A percentile compares a stretch with the other conserved stretches of the same genome.
phyloP scores from a whole-genome alignment of 2,329 filamentous ascomycete species.

The Penicillium sp. region DNA sequence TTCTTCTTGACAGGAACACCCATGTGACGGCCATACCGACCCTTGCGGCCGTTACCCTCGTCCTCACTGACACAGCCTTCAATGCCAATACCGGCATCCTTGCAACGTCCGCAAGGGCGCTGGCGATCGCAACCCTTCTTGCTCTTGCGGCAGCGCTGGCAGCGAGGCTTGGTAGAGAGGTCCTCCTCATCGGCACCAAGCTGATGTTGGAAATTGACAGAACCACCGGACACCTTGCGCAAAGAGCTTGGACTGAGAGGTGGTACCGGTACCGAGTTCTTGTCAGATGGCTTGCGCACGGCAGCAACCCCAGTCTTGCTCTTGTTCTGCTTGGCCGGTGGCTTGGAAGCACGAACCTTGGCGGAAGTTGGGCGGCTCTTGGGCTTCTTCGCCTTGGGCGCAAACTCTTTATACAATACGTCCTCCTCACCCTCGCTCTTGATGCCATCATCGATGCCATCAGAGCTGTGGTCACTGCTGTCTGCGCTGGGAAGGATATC shows the following conservation, averaged over 20 bases:
- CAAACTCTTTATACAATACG: slow-evolving; percentile 37
- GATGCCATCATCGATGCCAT: slow-evolving; percentile 59
- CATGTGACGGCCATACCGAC: slow-evolving; percentile 77
- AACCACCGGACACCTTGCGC: slow-evolving; percentile 59
- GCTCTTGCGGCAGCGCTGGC: slow-evolving; percentile 97
- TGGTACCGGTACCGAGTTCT: slow-evolving; percentile 28
- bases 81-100: slow-evolving; percentile 88
- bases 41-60: slow-evolving; percentile 95
- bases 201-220: slow-evolving; percentile 63
- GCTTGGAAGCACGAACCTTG: slow-evolving; percentile 35
- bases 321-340: slow-evolving; percentile 33
- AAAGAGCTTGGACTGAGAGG: slow-evolving; percentile 50
- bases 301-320: slow-evolving; percentile 37
- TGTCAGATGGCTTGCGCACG: slow-evolving; percentile 44
- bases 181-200: slow-evolving; percentile 78
- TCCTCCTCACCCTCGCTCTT: slow-evolving; percentile 56
- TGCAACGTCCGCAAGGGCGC: slow-evolving; percentile 90
- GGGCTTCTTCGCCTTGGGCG: slow-evolving; percentile 54
- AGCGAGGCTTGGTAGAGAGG: slow-evolving; percentile 91
- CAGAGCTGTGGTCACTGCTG: slow-evolving; percentile 63
- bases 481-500: slow-evolving; percentile 60
- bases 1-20: slow-evolving; percentile 66
- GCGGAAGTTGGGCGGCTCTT: slow-evolving; percentile 50
- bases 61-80: slow-evolving; percentile 97
- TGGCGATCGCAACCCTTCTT: slow-evolving; percentile 99